Conservation (phyloP, 257 asterid species). For the Penstemon davidsonii region DNA sequence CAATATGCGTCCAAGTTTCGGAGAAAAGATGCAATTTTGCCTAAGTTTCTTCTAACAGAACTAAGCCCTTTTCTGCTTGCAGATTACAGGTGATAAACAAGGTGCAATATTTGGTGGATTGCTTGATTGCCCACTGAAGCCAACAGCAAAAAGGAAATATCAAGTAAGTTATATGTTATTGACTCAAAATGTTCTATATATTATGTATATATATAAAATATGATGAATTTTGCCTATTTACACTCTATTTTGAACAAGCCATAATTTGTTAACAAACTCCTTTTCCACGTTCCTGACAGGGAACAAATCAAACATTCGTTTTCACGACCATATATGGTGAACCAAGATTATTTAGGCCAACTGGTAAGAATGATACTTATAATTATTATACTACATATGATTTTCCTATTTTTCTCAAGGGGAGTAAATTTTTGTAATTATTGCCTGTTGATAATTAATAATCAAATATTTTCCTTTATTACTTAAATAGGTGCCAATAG, state of each 20-base stretch:
- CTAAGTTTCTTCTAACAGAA: no score
- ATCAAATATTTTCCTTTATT: not conserved
- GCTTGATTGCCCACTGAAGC: conserved; percentile 83
- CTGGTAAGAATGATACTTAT: conserved; percentile 53
- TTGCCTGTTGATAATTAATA: no score
- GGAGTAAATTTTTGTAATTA: no score
- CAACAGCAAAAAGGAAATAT: conserved; percentile 84
- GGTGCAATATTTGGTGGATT: conserved; percentile 98
- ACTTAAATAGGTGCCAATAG: conserved; percentile 75
- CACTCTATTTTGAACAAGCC: not conserved
- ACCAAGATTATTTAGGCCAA: conserved; percentile 89
- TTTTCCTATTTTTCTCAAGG: no score
- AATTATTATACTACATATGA: not conserved
- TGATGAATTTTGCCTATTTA: not conserved
- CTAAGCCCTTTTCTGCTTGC: conserved; percentile 22
- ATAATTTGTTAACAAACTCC: not conserved
- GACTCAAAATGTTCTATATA: not conserved
- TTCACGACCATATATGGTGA: conserved; percentile 92
- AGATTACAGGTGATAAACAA: conserved; percentile 89
- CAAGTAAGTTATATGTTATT: conserved; percentile 49
- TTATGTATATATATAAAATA: conserved; percentile 3
- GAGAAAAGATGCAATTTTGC: no score
- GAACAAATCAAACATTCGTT: conserved; percentile 82
- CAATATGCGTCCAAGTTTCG: no score
- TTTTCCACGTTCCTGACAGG: conserved; percentile 46